Percentiles rank a stretch among this genome's conserved stretches.
Evolutionary conservation across 1,139 yeast genomes (phyloP).

Genomic region (Sugiyamaella pinicola): DNA sequence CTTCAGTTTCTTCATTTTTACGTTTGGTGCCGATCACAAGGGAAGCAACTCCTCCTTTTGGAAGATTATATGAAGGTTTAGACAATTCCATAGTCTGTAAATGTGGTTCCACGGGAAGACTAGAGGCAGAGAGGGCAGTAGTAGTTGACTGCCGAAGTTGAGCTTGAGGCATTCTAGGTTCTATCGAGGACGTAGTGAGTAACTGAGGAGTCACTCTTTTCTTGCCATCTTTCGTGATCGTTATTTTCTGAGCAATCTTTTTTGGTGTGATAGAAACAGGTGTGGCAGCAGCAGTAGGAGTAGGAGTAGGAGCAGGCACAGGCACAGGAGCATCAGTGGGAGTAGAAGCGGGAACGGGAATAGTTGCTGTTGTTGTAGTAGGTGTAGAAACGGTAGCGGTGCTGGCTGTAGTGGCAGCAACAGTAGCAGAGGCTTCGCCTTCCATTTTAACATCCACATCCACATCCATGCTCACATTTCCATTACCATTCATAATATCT

Average conservation of each 20-base stretch:
- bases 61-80: conserved; percentile 45
- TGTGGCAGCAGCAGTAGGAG: conserved; percentile 30
- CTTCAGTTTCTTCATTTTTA: conserved; percentile 43
- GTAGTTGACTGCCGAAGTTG: conserved; percentile 13
- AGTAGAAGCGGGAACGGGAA: conserved; percentile 18
- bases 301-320: conserved; percentile 22
- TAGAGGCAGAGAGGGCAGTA: neutral
- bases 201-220: conserved; percentile 85
- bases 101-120: conserved; percentile 24
- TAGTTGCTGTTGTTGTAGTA: conserved; percentile 20
- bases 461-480: conserved; percentile 10
- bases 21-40: conserved; percentile 54
- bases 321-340: conserved; percentile 18
- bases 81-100: conserved; percentile 40
- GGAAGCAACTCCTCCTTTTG: conserved; percentile 46
- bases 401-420: neutral
- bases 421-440: conserved; percentile 1
- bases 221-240: conserved; percentile 75
- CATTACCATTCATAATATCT: conserved; percentile 25
- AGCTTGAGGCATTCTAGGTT: conserved; percentile 33
- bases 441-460: conserved; percentile 6
- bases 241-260: conserved; percentile 50
- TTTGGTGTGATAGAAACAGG: conserved; percentile 33
- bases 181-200: conserved; percentile 53
- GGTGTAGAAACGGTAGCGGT: conserved; percentile 6